Base-by-base conservation (phyloP, 345 rosid genomes). In the Physaria fendleri region DNA sequence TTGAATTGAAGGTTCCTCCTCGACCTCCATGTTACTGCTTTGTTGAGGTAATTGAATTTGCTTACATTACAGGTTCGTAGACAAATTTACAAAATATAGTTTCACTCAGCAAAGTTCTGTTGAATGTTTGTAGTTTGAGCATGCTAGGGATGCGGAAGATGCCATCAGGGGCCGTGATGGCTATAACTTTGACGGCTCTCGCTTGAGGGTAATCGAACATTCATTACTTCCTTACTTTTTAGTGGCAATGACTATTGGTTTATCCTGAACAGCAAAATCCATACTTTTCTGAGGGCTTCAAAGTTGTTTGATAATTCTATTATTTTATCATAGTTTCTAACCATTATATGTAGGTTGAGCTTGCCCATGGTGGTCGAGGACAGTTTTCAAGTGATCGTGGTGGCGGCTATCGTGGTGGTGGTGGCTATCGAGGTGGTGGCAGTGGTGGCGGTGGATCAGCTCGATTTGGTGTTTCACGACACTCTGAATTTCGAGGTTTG, bases 301-400 rank as follows among this genome's bases (percentile, higher is more conserved):
- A 17, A 13, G n/a, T 6, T 44, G 16, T 56, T 8, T 47, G 16
- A 25, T 24, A 12, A 23, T 12, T 41, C 24, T 55, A 20, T 55
- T 13, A 40, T 18, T 2, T 12, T 5, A n/a, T 11, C n/a, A 20
- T 34, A 32, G 25, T 32, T 66, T 66, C 62, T 33, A 33, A 46
- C 65, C 38, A 22, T 55, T 27, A 24, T 52, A 7, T 73, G 73
- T 69, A 93, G 99, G 96, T 93, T 74, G 99, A 93, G 74, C 96
- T 93, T 73, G 95, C 98, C 47, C 98, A 92, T 82, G 98, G 99
- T 71, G 99, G 97, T 49, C 76, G 94, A 69, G 92, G 96, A 38
- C 94, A 71, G 55, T 73, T 85, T 42, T 78, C 90, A 53, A 71
- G 82, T 70, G 94, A 86, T 72, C 87, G 87, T 21, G 82, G 90